Evolutionary conservation across 75 land plant genomes (phyloP).

Genomic region (Adiantum capillusveneris): DNA sequence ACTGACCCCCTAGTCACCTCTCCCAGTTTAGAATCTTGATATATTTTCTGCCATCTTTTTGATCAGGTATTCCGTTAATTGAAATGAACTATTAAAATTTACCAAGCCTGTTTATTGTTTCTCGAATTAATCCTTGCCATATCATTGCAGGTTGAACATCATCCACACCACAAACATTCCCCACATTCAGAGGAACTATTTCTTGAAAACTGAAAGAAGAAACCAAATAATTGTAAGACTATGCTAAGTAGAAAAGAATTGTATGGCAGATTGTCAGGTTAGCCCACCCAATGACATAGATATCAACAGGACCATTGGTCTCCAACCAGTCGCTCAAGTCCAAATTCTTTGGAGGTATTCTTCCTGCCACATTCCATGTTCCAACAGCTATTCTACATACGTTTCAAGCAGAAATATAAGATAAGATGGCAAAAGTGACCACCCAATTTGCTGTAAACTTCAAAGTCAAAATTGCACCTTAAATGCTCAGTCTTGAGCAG

Average conservation of each 20-base stretch:
- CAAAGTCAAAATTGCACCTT: too few species aligned
- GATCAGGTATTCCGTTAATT: too few species aligned
- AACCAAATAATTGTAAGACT: neutral
- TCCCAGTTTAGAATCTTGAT: too few species aligned
- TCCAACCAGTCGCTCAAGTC: slow-evolving; percentile 69
- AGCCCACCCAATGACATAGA: slow-evolving; percentile 88
- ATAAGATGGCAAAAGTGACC: too few species aligned
- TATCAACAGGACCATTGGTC: slow-evolving; percentile 61
- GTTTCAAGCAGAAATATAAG: too few species aligned
- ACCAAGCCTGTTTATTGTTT: slow-evolving; percentile 11
- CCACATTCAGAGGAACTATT: slow-evolving; percentile 30
- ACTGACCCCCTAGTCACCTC: too few species aligned
- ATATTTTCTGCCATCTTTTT: too few species aligned
- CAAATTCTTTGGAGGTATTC: slow-evolving; percentile 58
- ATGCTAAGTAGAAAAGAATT: too few species aligned
- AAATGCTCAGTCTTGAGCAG: too few species aligned
- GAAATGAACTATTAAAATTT: too few species aligned
- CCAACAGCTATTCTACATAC: slow-evolving; percentile 55
- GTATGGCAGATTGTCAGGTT: too few species aligned
- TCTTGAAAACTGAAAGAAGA: slow-evolving; percentile 26
- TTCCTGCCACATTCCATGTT: slow-evolving; percentile 95
- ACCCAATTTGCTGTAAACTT: too few species aligned
- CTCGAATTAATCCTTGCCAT: slow-evolving; percentile 20
- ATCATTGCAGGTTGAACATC: slow-evolving; percentile 21
- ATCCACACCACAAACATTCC: slow-evolving; percentile 24